phyloP scores from a whole-genome alignment of 305 asterid genomes.

The Ilex paraguariensis region DNA sequence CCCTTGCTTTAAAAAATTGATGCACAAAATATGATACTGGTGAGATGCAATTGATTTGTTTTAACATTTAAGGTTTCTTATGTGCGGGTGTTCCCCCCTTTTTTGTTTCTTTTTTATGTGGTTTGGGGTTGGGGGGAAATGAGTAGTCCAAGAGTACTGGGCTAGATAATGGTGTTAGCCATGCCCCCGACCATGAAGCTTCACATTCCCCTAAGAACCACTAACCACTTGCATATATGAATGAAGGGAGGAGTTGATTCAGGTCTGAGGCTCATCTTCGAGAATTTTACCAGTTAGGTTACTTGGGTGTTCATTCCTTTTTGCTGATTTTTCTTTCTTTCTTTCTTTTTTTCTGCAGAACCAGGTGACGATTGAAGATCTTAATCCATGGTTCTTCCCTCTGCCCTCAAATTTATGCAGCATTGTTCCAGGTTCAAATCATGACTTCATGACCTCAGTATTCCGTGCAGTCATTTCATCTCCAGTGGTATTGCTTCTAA shows the following conservation, averaged over 20 bases:
- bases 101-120: not conserved
- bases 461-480: slow-evolving; percentile 86
- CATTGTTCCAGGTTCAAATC: slow-evolving; percentile 79
- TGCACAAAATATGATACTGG: not conserved
- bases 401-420: slow-evolving; percentile 65
- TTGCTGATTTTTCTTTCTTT: not conserved
- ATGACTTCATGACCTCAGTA: slow-evolving; percentile 56
- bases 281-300: too few relatives aligned
- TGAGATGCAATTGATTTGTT: not conserved
- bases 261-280: too few relatives aligned
- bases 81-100: not conserved
- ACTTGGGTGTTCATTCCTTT: not conserved
- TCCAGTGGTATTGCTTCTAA: slow-evolving; percentile 59
- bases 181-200: too few relatives aligned
- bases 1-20: too few relatives aligned
- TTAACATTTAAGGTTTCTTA: not conserved
- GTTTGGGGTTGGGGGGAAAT: not conserved
- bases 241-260: too few relatives aligned
- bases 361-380: slow-evolving; percentile 50
- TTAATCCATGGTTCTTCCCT: slow-evolving; percentile 88
- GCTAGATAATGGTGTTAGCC: too few relatives aligned
- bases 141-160: too few relatives aligned
- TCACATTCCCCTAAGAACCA: too few relatives aligned
- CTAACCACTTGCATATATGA: too few relatives aligned
- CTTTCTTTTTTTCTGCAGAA: slow-evolving; percentile 39